Conservation (phyloP, 2,329 filamentous ascomycete species). For the Periglandula ipomoeae region DNA sequence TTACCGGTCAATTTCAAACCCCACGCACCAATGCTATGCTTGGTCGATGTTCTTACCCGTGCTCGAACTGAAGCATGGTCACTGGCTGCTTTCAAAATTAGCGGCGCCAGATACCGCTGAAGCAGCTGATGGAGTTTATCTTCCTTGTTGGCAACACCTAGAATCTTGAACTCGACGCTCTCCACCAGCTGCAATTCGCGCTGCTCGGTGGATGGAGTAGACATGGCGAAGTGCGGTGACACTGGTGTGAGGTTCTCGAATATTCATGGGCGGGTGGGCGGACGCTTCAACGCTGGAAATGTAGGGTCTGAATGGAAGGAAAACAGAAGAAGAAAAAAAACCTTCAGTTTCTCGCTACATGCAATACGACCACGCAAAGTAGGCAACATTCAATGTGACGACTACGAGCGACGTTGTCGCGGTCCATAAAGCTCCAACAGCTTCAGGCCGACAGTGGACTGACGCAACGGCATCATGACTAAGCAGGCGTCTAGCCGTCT, state of each 20-base stretch:
- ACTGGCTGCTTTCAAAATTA: slow-evolving; percentile 80
- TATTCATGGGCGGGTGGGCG: not conserved
- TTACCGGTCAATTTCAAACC: not conserved
- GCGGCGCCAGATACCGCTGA: slow-evolving; percentile 66
- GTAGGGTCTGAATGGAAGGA: not conserved
- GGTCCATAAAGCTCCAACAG: not conserved
- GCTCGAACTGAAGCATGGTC: slow-evolving; percentile 71
- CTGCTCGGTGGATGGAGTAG: slow-evolving; percentile 40
- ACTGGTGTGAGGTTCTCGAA: not conserved
- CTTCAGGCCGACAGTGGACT: not conserved
- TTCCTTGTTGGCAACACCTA: slow-evolving; percentile 72
- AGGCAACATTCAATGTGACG: slow-evolving; percentile 4
- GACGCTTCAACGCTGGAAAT: not conserved
- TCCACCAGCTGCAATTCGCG: slow-evolving; percentile 75
- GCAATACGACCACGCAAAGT: not conserved
- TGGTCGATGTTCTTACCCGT: slow-evolving; percentile 44
- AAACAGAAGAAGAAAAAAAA: not conserved
- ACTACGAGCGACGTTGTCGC: not conserved
- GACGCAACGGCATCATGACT: slow-evolving; percentile 4
- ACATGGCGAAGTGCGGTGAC: slow-evolving; percentile 20
- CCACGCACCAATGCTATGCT: no score
- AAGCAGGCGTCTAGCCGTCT: not conserved
- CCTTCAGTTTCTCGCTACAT: not conserved
- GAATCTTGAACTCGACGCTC: slow-evolving; percentile 76
- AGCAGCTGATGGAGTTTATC: slow-evolving; percentile 71